A percentile compares a stretch with the other conserved stretches of the same genome.
Evolutionary conservation across 371 early-diverging fungal species (phyloP).

Genomic region (Mortierella sp.): DNA sequence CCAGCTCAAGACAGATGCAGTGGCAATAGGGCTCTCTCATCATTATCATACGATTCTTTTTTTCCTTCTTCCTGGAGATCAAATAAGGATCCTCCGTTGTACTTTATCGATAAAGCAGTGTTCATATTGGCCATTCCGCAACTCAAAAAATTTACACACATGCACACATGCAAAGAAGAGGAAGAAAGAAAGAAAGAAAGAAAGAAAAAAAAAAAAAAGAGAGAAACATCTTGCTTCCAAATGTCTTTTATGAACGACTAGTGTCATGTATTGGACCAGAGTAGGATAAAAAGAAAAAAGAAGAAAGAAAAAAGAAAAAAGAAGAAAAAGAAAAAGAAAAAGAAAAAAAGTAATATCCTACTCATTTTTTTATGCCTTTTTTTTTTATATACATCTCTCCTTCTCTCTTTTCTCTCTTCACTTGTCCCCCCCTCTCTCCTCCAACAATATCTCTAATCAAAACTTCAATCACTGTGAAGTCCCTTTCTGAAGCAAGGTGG

Average conservation of each 20-base stretch:
- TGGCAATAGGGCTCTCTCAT: slow-evolving; percentile 18
- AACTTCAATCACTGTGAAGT: too few species aligned
- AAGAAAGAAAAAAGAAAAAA: too few species aligned
- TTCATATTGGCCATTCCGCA: too few species aligned
- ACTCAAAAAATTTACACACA: too few species aligned
- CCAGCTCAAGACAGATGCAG: slow-evolving; percentile 39
- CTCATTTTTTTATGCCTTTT: not conserved
- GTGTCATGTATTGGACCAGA: not conserved
- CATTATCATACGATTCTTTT: not conserved
- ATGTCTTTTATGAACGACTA: not conserved
- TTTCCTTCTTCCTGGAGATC: not conserved
- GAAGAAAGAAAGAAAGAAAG: not conserved
- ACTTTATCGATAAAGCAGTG: too few species aligned
- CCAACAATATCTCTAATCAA: too few species aligned
- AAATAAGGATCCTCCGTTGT: too few species aligned
- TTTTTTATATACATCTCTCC: not conserved
- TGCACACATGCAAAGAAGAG: not conserved
- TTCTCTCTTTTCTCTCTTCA: not conserved
- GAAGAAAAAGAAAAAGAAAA: slow-evolving; percentile 3
- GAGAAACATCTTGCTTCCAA: not conserved
- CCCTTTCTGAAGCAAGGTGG: not conserved
- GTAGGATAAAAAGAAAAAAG: too few species aligned
- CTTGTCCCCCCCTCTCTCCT: too few species aligned
- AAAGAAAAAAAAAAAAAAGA: not conserved
- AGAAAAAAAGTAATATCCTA: not conserved